phyloP scores from a whole-genome alignment of 1,284 basidiomycete species.

The Trametes pubescens region DNA sequence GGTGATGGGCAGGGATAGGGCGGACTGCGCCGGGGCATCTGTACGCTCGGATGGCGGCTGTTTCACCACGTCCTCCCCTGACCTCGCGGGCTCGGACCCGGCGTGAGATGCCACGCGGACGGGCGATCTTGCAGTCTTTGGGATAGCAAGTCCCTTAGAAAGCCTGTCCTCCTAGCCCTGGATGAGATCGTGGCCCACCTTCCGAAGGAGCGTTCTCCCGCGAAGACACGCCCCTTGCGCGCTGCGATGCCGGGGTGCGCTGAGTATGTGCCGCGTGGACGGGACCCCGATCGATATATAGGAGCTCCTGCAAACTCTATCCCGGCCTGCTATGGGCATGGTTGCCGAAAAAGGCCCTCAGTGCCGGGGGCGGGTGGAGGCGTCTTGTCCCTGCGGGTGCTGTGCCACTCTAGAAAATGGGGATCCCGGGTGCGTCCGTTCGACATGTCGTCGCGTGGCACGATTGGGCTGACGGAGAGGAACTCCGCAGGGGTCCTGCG shows the following conservation, averaged over 20 bases:
- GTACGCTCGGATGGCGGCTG: neutral
- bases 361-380: constrained; percentile 14
- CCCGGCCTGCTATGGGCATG: neutral
- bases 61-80: constrained; percentile 1
- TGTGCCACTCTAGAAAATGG: constrained; percentile 17
- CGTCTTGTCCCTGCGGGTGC: constrained; percentile 15
- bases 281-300: constrained; percentile 15
- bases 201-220: constrained; percentile 13
- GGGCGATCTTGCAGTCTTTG: neutral
- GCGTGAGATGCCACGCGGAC: neutral
- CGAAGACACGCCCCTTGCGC: constrained; percentile 3
- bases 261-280: constrained; percentile 1
- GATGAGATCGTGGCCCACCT: neutral
- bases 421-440: neutral
- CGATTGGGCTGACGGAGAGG: neutral
- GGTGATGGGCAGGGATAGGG: neutral
- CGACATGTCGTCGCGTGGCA: constrained; percentile 1
- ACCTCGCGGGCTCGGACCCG: neutral
- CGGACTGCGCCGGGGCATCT: neutral
- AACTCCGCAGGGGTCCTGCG: constrained; percentile 3
- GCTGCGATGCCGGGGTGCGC: constrained; percentile 3
- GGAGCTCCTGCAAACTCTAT: constrained; percentile 17
- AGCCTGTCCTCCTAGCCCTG: neutral
- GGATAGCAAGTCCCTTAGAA: neutral
- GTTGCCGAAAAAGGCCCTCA: constrained; percentile 16